Evolutionary conservation across 2,329 filamentous ascomycete species (phyloP).

Genomic region (Ceratocystis variospora): DNA sequence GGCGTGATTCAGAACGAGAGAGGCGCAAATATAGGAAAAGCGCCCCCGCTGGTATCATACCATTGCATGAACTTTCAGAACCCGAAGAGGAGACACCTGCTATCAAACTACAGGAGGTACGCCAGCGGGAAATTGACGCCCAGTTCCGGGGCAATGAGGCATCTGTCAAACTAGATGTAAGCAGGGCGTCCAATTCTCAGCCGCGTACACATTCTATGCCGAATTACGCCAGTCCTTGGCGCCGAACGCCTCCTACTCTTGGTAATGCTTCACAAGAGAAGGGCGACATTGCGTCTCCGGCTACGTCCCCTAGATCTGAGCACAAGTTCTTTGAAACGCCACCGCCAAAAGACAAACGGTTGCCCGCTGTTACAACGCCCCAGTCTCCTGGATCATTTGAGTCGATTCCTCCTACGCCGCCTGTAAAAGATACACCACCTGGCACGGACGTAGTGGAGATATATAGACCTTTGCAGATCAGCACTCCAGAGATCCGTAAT

Average conservation of each 20-base stretch:
- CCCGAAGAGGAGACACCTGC: conserved; percentile 10
- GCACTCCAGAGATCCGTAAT: not conserved
- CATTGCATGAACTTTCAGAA: conserved; percentile 16
- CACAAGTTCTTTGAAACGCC: conserved; percentile 12
- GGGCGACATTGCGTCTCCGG: not conserved
- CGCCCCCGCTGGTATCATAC: conserved; percentile 11
- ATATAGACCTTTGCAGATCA: not conserved
- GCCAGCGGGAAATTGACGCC: conserved; percentile 31
- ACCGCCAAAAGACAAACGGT: not conserved
- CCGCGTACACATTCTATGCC: conserved; percentile 12
- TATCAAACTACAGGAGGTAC: conserved; percentile 37
- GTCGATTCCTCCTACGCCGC: conserved; percentile 14
- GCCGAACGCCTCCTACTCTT: not conserved
- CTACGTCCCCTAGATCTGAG: conserved; percentile 3
- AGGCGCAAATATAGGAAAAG: conserved; percentile 17
- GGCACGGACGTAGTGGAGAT: not conserved
- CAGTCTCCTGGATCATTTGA: not conserved
- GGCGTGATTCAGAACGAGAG: conserved; percentile 9
- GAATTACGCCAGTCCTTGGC: conserved; percentile 8
- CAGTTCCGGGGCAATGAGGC: conserved; percentile 5
- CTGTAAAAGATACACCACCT: conserved; percentile 13
- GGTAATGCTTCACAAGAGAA: conserved; percentile 6
- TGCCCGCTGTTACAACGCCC: not conserved
- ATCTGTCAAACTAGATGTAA: conserved; percentile 33
- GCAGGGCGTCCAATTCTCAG: conserved; percentile 35